A percentile compares a stretch with the other conserved stretches of the same genome.
Evolutionary conservation across 768 basidiomycete genomes (phyloP).

Genomic region (Termitomyces sp.): DNA sequence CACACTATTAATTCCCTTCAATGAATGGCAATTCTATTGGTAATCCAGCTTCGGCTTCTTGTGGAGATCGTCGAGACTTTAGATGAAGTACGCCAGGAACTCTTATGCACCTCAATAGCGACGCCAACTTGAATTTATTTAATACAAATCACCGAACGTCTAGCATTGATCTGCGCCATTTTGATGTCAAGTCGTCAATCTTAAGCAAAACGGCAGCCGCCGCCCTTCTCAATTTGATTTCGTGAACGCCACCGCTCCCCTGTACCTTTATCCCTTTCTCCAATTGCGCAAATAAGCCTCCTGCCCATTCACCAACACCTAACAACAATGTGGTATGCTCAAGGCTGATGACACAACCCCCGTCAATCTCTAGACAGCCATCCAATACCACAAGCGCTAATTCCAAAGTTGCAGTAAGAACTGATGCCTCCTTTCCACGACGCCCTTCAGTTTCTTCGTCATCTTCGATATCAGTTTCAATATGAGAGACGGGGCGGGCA

Average conservation of each 20-base stretch:
- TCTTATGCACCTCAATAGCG: too few relatives aligned
- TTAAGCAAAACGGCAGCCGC: conserved; percentile 81
- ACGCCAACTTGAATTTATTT: background rate
- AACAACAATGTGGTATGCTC: conserved; percentile 72
- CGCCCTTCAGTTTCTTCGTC: conserved; percentile 25
- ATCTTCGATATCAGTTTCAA: conserved; percentile 28
- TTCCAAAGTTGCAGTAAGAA: conserved; percentile 73
- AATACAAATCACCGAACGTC: conserved; percentile 19
- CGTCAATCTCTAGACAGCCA: conserved; percentile 69
- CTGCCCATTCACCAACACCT: conserved; percentile 78
- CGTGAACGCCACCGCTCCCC: conserved; percentile 62
- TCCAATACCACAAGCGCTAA: conserved; percentile 73
- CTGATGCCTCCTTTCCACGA: conserved; percentile 57
- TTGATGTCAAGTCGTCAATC: conserved; percentile 63
- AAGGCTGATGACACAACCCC: conserved; percentile 64
- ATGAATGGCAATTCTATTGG: background rate
- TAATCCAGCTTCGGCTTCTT: background rate
- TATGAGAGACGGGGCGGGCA: conserved; percentile 49
- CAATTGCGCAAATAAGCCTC: conserved; percentile 53
- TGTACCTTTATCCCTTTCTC: conserved; percentile 58
- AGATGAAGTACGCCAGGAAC: background rate
- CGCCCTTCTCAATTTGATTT: conserved; percentile 55
- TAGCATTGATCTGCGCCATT: conserved; percentile 64
- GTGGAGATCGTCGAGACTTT: background rate
- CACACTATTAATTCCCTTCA: too few relatives aligned